These are phyloP conservation scores for Gaillardinia entomophila DNA, from an alignment of 805 yeast genomes.

Conservation along the genomic window DNA sequence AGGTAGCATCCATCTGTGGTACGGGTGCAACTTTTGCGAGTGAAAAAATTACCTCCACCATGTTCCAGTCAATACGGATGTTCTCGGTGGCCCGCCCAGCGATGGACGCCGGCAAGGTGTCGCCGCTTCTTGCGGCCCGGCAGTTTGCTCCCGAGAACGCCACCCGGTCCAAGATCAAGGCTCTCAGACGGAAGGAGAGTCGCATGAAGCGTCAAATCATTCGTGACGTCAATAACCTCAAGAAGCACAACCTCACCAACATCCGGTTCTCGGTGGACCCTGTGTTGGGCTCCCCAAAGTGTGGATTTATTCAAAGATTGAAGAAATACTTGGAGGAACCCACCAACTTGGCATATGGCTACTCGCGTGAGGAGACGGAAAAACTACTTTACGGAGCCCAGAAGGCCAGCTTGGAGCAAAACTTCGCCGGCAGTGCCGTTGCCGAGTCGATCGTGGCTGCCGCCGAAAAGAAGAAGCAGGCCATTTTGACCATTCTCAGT, in stretches of 20 bases:
- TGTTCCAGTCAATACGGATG: conserved; percentile 7
- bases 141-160: conserved; percentile 29
- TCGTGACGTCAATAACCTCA: conserved; percentile 32
- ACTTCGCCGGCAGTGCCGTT: conserved; percentile 23
- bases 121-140: conserved; percentile 27
- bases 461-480: conserved; percentile 58
- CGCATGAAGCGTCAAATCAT: conserved; percentile 36
- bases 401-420: conserved; percentile 44
- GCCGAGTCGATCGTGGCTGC: conserved; percentile 20
- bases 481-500: conserved; percentile 64
- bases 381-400: conserved; percentile 75
- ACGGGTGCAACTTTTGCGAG: too few relatives aligned
- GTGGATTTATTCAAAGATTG: conserved; percentile 65
- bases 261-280: conserved; percentile 59
- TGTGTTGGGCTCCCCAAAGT: conserved; percentile 65
- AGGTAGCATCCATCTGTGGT: too few relatives aligned
- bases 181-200: conserved; percentile 32
- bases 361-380: conserved; percentile 60
- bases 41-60: too few relatives aligned
- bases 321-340: conserved; percentile 64
- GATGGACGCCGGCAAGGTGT: conserved; percentile 4
- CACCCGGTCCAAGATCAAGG: conserved; percentile 24
- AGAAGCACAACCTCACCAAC: conserved; percentile 29
- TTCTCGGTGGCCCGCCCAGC: conserved; percentile 3
- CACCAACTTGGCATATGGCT: conserved; percentile 54